Evolutionary conservation across 2,329 filamentous ascomycete species (phyloP).

Genomic region (Xylaria sp.): DNA sequence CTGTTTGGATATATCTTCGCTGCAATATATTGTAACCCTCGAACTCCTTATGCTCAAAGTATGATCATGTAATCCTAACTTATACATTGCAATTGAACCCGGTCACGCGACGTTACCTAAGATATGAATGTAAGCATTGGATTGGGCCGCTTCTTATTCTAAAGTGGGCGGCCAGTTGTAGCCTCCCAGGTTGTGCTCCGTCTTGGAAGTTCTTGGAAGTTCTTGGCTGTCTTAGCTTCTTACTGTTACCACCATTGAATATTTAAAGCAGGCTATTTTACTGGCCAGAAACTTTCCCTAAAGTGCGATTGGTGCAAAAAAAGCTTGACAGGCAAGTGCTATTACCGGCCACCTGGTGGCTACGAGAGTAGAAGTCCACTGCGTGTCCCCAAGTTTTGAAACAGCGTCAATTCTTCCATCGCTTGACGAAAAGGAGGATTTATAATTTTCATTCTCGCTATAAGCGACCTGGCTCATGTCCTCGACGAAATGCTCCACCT

Average conservation of each 20-base stretch:
- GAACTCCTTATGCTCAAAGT: not conserved
- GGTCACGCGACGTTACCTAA: not conserved
- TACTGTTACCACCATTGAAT: not conserved
- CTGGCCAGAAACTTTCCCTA: conserved; percentile 4
- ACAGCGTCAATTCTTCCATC: not conserved
- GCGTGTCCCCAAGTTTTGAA: not conserved
- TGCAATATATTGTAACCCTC: not conserved
- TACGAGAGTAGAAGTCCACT: not conserved
- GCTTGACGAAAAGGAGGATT: not conserved
- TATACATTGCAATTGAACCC: not conserved
- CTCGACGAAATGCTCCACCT: too few relatives aligned
- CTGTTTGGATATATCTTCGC: conserved; percentile 19
- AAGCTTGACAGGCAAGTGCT: not conserved
- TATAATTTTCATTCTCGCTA: not conserved
- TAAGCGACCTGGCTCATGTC: not conserved
- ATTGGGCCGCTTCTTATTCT: conserved; percentile 22
- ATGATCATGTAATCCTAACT: not conserved
- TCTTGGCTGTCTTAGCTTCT: conserved; percentile 32
- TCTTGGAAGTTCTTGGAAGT: conserved; percentile 26
- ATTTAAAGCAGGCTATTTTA: not conserved
- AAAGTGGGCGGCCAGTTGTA: not conserved
- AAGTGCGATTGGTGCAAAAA: conserved; percentile 29
- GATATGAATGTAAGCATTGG: not conserved
- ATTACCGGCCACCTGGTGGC: not conserved
- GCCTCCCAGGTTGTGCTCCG: conserved; percentile 20